phyloP scores from a whole-genome alignment of 1,139 yeast species.

The Suhomyces taliae region DNA sequence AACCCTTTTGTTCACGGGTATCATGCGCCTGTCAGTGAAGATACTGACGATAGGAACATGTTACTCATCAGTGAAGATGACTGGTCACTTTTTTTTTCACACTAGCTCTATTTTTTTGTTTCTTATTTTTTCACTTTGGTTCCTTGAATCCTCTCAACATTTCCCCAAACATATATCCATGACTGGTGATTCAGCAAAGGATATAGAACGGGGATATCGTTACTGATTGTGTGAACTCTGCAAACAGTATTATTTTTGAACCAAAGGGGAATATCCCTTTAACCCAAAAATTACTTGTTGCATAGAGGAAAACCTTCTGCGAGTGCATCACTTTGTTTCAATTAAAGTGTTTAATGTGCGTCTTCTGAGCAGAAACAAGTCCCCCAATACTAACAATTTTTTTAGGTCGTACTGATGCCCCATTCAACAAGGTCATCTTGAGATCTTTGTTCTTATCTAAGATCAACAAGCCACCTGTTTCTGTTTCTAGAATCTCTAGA shows the following conservation, averaged over 20 bases:
- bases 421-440: constrained; percentile 97
- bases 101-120: too few species aligned
- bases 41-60: constrained; percentile 11
- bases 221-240: too few species aligned
- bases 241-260: too few species aligned
- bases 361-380: constrained; percentile 56
- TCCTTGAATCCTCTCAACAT: not conserved
- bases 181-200: constrained; percentile 12
- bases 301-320: constrained; percentile 44
- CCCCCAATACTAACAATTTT: constrained; percentile 45
- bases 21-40: constrained; percentile 11
- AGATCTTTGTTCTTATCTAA: constrained; percentile 94
- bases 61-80: too few species aligned
- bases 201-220: not conserved
- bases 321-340: constrained; percentile 44
- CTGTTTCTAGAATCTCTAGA: constrained; percentile 86
- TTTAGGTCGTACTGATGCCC: constrained; percentile 95
- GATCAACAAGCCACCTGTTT: constrained; percentile 99
- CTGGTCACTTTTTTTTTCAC: too few species aligned
- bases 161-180: not conserved
- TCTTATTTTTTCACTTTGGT: not conserved
- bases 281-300: not conserved
- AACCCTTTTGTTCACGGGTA: too few species aligned
- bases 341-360: constrained; percentile 40
- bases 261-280: too few species aligned